These are phyloP conservation scores for Raphanus raphanistrum DNA, from an alignment of 345 rosid species.

Conservation along the genomic window DNA sequence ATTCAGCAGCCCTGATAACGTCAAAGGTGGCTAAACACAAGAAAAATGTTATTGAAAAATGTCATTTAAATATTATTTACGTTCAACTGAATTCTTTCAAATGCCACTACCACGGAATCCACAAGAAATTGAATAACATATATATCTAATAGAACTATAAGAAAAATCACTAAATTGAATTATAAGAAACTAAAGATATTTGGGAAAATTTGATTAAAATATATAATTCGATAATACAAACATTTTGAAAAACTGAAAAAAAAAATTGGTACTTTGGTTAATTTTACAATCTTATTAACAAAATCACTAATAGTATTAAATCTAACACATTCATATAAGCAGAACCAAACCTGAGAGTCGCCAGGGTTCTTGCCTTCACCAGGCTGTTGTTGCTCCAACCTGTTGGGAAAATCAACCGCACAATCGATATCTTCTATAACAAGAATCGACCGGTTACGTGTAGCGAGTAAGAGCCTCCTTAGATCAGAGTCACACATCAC, in stretches of 20 bases:
- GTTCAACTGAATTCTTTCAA: no score
- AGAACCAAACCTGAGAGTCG: slow-evolving; percentile 37
- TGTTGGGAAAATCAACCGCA: slow-evolving; percentile 46
- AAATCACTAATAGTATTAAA: neutral
- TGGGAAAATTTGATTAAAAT: no score
- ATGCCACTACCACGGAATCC: no score
- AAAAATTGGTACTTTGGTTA: no score
- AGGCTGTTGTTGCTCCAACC: slow-evolving; percentile 24
- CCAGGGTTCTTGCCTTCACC: slow-evolving; percentile 31
- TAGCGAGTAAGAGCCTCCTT: neutral
- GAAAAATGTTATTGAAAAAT: no score
- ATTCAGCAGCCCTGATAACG: slow-evolving; percentile 63
- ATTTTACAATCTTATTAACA: neutral
- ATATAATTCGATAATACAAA: no score
- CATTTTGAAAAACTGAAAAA: no score
- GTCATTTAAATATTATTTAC: no score
- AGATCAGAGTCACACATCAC: neutral
- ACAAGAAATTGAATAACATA: no score
- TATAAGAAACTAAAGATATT: no score
- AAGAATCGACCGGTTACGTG: neutral
- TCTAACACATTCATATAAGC: neutral
- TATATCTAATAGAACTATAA: no score
- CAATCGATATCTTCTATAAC: slow-evolving; percentile 46
- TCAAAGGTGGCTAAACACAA: slow-evolving; percentile 42
- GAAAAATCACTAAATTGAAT: no score